phyloP scores from a whole-genome alignment of 805 yeast species.

The Saccharomycopsis olivae region DNA sequence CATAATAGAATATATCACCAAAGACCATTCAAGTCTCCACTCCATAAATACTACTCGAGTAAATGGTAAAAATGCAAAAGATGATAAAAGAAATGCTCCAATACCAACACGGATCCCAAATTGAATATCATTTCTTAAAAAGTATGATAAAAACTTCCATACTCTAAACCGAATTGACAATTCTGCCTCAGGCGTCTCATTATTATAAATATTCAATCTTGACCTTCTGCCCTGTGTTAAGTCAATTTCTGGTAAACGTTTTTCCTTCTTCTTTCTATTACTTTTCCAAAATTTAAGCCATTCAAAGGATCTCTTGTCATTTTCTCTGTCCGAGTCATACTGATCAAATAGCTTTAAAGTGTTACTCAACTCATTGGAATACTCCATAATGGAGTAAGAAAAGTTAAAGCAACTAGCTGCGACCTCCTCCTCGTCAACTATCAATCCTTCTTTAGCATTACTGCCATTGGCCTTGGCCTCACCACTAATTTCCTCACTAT shows the following conservation, averaged over 20 bases:
- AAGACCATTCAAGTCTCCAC: slow-evolving; percentile 80
- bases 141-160: slow-evolving; percentile 41
- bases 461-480: too few species aligned
- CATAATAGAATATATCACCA: slow-evolving; percentile 72
- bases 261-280: background rate
- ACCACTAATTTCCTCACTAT: background rate
- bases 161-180: slow-evolving; percentile 25
- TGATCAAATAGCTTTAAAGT: slow-evolving; percentile 37
- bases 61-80: slow-evolving; percentile 53
- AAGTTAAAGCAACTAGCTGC: slow-evolving; percentile 81
- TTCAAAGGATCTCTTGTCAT: slow-evolving; percentile 29
- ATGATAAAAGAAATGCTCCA: slow-evolving; percentile 57
- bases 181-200: background rate
- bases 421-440: slow-evolving; percentile 65
- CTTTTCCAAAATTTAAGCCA: slow-evolving; percentile 46
- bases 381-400: slow-evolving; percentile 51
- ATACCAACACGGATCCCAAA: slow-evolving; percentile 73
- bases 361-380: slow-evolving; percentile 43
- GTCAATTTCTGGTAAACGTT: background rate
- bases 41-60: slow-evolving; percentile 44
- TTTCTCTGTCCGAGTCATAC: slow-evolving; percentile 22
- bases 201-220: slow-evolving; percentile 2
- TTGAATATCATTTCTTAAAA: slow-evolving; percentile 58
- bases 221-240: background rate
- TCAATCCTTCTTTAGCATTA: too few species aligned